Evolutionary conservation across 108 stramenopile genomes (phyloP).

Genomic region (Fistulifera solaris): DNA sequence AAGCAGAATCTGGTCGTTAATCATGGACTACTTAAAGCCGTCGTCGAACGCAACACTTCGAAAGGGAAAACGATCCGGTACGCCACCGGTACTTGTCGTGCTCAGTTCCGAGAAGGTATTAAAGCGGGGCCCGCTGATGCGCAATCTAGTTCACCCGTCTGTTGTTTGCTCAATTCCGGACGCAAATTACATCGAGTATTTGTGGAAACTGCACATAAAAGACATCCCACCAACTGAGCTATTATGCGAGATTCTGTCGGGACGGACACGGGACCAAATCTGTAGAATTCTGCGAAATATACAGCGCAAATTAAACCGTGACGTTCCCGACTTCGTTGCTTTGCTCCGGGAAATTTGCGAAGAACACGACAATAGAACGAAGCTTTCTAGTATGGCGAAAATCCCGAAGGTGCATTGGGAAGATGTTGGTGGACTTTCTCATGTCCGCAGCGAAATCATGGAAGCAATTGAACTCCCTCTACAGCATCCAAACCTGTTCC

Average conservation of each 20-base stretch:
- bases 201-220: conserved; percentile 33
- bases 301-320: not conserved
- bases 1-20: conserved; percentile 47
- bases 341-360: conserved; percentile 22
- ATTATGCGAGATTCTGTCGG: conserved; percentile 16
- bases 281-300: not conserved
- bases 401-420: conserved; percentile 81
- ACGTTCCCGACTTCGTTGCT: not conserved
- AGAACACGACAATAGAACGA: conserved; percentile 11
- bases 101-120: conserved; percentile 40
- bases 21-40: conserved; percentile 17
- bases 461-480: conserved; percentile 98
- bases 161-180: conserved; percentile 40
- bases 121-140: conserved; percentile 44
- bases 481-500: conserved; percentile 90
- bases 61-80: not conserved
- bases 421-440: conserved; percentile 92
- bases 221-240: conserved; percentile 15
- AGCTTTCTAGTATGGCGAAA: conserved; percentile 13
- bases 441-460: conserved; percentile 93
- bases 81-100: conserved; percentile 42
- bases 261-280: conserved; percentile 6
- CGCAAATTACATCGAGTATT: conserved; percentile 33
- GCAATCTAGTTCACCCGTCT: conserved; percentile 37
- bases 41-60: not conserved